Conservation (phyloP, 2,329 filamentous ascomycete genomes). For the Clarireedia monteithiana region DNA sequence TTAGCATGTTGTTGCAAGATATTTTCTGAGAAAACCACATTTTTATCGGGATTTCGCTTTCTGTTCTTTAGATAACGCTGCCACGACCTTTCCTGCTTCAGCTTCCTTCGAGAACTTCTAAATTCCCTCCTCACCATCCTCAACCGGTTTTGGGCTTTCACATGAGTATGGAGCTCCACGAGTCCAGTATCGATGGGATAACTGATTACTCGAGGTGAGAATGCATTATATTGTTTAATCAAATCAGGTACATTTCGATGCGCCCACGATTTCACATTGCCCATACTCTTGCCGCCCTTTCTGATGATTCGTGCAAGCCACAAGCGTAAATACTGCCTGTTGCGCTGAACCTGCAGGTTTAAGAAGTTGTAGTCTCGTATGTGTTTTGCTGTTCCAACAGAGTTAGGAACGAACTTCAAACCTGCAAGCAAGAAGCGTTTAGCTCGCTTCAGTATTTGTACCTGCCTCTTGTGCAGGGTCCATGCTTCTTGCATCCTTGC, state of each 20-base stretch:
- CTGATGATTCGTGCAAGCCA: constrained; percentile 1
- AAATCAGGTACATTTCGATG: neutral
- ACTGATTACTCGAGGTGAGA: neutral
- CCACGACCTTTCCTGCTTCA: too few species aligned
- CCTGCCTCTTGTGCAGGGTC: neutral
- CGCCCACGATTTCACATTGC: neutral
- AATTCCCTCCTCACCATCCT: constrained; percentile 2
- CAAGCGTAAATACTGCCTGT: constrained; percentile 3
- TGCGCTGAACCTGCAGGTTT: neutral
- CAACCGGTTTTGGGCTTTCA: neutral
- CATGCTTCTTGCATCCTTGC: constrained; percentile 15
- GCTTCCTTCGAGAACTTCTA: neutral
- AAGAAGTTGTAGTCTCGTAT: neutral
- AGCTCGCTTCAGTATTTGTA: neutral
- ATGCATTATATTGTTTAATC: neutral
- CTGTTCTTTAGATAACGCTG: too few species aligned
- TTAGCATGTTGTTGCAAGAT: too few species aligned
- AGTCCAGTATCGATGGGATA: constrained; percentile 1
- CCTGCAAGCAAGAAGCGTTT: neutral
- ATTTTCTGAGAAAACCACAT: too few species aligned
- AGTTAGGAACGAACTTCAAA: neutral
- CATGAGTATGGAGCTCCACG: neutral
- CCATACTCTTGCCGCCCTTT: neutral
- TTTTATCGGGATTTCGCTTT: too few species aligned
- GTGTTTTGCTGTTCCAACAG: constrained; percentile 9